Evolutionary conservation across 2,329 filamentous ascomycete genomes (phyloP), one percentile per base, ranked within the genome.

Genomic region (Talaromyces sp.): DNA sequence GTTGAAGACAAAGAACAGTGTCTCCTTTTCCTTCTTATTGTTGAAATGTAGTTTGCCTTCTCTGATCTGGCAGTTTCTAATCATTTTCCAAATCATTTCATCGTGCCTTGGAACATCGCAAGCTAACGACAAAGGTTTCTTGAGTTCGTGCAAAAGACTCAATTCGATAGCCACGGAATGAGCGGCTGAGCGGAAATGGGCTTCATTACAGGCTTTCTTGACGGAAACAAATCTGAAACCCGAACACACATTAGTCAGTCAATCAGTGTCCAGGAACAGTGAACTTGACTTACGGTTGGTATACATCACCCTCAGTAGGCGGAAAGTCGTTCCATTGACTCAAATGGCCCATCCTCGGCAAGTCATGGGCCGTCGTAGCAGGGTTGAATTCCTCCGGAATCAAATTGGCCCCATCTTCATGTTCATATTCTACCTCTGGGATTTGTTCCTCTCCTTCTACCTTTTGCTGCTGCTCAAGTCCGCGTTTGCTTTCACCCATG

Each of bases 81-180:
- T 70, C 64, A 76, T 54, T n/a, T 70, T 60, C 50, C 72, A 70
- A 35, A 77, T 68, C 12, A 66, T 58, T 25, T 70, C 48, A 48
- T 75, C 67, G 61, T 75, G 71, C 18, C 72, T 67, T 14, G 68
- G 37, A 40, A 76, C 67, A 18, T 75, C 68, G 65, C 73, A 76
- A n/a, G 77, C 67, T 50, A 72, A 68, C 14, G 69, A 66, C 59
- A 74, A 68, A 12, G 69, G 72, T 66, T 74, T 77, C 52, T 77
- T 79, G 60, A 78, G 74, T 66, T 77, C 70, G 64, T 76, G 75
- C 70, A 85, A 72, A 2, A 83, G 73, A 64, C 81, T 80, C 4
- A 85, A 73, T 69, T 88, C 85, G 5, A 87, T 80, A 11, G 84
- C 75, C 3, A 85, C 81, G 65, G 83, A 80, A 65, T 84, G 83